These are phyloP conservation scores for Gossypium schwendimanii DNA, from an alignment of 441 rosid genomes.

Conservation along the genomic window DNA sequence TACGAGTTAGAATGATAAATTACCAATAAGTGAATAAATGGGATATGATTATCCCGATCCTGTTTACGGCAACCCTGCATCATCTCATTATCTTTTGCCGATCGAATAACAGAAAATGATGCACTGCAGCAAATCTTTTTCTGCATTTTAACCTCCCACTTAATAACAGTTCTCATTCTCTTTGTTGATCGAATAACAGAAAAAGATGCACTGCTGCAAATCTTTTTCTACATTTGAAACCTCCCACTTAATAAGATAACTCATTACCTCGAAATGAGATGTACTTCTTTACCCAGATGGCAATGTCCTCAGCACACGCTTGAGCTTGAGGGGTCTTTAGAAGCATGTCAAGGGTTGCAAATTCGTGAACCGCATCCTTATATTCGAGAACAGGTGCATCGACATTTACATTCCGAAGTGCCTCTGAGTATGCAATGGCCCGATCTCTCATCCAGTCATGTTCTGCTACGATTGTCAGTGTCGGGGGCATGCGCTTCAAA, in stretches of 20 bases:
- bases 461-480: slow-evolving; percentile 83
- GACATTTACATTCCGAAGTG: slow-evolving; percentile 76
- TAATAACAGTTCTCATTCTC: no score
- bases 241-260: slow-evolving; percentile 56
- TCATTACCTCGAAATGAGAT: slow-evolving; percentile 81
- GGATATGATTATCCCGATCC: slow-evolving; percentile 7
- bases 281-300: slow-evolving; percentile 88
- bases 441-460: slow-evolving; percentile 97
- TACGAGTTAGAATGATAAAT: slow-evolving; percentile 11
- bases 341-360: slow-evolving; percentile 89
- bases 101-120: neutral
- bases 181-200: no score
- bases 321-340: slow-evolving; percentile 80
- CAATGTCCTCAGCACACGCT: slow-evolving; percentile 84
- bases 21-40: slow-evolving; percentile 12
- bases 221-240: neutral
- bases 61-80: neutral
- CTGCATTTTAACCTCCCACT: no score
- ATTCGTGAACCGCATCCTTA: slow-evolving; percentile 90
- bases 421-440: slow-evolving; percentile 89
- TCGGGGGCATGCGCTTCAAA: slow-evolving; percentile 82
- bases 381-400: slow-evolving; percentile 89
- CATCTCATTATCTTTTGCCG: neutral
- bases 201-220: no score
- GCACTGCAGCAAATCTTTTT: slow-evolving; percentile 14